These are phyloP conservation scores for Talaromyces sp. DNA, from an alignment of 2,329 filamentous ascomycete species.

Conservation along the genomic window DNA sequence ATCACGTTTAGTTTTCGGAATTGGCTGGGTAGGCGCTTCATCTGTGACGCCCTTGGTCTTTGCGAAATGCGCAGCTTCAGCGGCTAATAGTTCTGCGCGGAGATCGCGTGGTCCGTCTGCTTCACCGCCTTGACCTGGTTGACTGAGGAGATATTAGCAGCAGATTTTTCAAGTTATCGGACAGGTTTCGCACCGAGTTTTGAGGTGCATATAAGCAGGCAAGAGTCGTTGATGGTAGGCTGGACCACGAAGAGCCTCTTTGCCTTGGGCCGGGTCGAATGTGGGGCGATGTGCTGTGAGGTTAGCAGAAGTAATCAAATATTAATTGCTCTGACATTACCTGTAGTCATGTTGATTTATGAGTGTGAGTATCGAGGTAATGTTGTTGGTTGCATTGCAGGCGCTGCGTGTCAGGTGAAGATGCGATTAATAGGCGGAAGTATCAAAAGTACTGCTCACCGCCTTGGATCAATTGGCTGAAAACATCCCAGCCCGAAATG, in stretches of 20 bases:
- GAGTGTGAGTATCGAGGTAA: no score
- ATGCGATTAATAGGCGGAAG: neutral
- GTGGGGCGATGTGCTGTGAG: conserved; percentile 73
- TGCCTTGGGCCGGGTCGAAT: conserved; percentile 92
- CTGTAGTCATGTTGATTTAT: conserved; percentile 39
- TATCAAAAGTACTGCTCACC: conserved; percentile 20
- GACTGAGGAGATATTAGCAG: conserved; percentile 43
- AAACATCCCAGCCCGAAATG: conserved; percentile 15
- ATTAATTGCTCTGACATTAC: conserved; percentile 22
- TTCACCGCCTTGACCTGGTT: conserved; percentile 85
- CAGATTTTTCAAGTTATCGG: neutral
- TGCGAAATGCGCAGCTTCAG: conserved; percentile 81
- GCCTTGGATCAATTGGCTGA: conserved; percentile 32
- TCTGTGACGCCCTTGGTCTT: conserved; percentile 68
- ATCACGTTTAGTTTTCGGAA: conserved; percentile 60
- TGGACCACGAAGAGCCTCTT: conserved; percentile 87
- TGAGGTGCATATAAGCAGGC: conserved; percentile 88
- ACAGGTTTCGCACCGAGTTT: conserved; percentile 61
- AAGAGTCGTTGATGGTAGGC: conserved; percentile 96
- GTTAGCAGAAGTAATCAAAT: conserved; percentile 21
- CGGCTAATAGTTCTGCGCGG: conserved; percentile 81
- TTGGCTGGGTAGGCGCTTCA: conserved; percentile 38
- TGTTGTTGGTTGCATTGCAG: neutral
- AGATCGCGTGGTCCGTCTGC: conserved; percentile 75
- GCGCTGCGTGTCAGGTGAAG: neutral